These are phyloP conservation scores for Trifolium subterraneum DNA, from an alignment of 306 rosid species.

Conservation along the genomic window DNA sequence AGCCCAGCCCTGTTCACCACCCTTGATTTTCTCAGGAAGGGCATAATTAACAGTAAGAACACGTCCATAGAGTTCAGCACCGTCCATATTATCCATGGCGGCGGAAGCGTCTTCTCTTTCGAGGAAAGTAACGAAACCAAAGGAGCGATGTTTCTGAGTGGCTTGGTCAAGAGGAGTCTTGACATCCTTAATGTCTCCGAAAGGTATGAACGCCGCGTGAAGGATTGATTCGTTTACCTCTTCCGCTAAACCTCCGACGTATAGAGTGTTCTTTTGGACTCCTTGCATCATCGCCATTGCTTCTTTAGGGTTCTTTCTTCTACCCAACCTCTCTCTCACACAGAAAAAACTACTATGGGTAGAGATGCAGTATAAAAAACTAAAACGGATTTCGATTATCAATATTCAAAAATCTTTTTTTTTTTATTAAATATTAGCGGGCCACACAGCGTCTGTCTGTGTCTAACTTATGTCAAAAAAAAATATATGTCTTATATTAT, in stretches of 20 bases:
- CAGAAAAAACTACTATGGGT: no score
- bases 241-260: slow-evolving; percentile 92
- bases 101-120: slow-evolving; percentile 90
- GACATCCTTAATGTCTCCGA: slow-evolving; percentile 94
- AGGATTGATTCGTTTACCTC: slow-evolving; percentile 87
- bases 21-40: slow-evolving; percentile 87
- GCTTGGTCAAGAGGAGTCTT: slow-evolving; percentile 95
- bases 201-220: slow-evolving; percentile 89
- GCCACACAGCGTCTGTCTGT: no score
- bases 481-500: no score
- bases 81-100: slow-evolving; percentile 99
- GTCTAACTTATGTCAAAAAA: no score
- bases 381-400: no score
- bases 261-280: slow-evolving; percentile 89
- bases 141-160: slow-evolving; percentile 96
- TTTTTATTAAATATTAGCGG: no score
- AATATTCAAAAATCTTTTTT: no score
- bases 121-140: slow-evolving; percentile 92
- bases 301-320: slow-evolving; percentile 26
- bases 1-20: slow-evolving; percentile 99
- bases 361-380: no score
- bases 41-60: slow-evolving; percentile 97
- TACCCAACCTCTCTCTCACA: not conserved
- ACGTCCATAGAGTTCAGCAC: slow-evolving; percentile 95
- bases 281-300: slow-evolving; percentile 80